These are phyloP conservation scores for Mrakia hoshinonis DNA, from an alignment of 768 basidiomycete species.

Conservation along the genomic window DNA sequence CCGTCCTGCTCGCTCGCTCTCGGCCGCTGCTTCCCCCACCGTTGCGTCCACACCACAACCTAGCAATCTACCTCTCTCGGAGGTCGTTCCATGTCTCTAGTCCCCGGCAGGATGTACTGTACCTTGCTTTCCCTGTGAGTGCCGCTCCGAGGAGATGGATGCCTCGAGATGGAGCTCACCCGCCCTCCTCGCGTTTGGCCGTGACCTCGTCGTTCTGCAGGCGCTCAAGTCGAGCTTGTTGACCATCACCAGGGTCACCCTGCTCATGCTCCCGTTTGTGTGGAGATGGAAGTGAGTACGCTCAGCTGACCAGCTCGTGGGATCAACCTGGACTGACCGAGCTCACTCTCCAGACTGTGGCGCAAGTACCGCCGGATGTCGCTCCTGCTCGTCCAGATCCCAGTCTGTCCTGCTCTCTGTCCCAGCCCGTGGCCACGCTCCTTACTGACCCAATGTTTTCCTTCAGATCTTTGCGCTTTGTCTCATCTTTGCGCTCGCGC, in stretches of 20 bases:
- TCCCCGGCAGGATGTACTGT: conserved; percentile 42
- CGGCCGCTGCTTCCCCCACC: neutral
- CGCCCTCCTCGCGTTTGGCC: neutral
- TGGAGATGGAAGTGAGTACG: conserved; percentile 37
- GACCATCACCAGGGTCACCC: conserved; percentile 38
- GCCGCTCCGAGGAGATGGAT: neutral
- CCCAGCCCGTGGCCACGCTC: no score
- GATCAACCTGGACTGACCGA: no score
- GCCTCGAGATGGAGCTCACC: neutral
- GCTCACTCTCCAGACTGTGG: conserved; percentile 39
- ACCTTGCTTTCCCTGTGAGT: conserved; percentile 42
- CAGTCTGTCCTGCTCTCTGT: conserved; percentile 38
- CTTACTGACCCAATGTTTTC: neutral
- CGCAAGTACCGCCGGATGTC: conserved; percentile 41
- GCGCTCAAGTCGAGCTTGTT: conserved; percentile 44
- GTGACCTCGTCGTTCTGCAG: neutral
- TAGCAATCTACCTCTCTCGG: neutral
- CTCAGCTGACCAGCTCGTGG: no score
- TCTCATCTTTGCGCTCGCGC: conserved; percentile 43
- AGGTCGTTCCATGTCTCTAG: conserved; percentile 39
- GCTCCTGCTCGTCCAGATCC: conserved; percentile 43
- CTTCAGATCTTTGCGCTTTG: conserved; percentile 42
- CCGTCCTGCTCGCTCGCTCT: neutral
- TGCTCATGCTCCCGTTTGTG: conserved; percentile 41
- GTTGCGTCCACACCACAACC: neutral